Conservation (phyloP, 495 filamentous ascomycete species). For the Hyaloscypha bicolor region DNA sequence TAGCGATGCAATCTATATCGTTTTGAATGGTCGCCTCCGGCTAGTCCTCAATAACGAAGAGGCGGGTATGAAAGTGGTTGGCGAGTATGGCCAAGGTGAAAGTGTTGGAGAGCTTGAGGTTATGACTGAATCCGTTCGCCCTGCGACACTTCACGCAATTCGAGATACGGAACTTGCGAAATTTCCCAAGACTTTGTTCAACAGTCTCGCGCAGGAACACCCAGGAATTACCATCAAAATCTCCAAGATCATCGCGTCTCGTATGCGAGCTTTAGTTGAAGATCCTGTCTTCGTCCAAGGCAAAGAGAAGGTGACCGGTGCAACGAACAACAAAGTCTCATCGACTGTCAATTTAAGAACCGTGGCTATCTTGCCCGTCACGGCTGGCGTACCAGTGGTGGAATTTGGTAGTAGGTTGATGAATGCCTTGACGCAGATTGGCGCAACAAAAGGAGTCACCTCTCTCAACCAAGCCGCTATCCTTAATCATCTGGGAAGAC, state of each 20-base stretch:
- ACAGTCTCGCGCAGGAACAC: conserved; percentile 94
- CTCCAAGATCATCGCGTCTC: conserved; percentile 94
- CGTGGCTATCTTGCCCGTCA: conserved; percentile 88
- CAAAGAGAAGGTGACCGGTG: conserved; percentile 48
- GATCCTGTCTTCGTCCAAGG: conserved; percentile 69
- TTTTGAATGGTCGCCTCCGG: conserved; percentile 87
- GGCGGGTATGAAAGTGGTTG: conserved; percentile 83
- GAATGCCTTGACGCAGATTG: conserved; percentile 85
- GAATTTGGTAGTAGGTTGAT: conserved; percentile 93
- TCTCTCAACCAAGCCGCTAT: conserved; percentile 93
- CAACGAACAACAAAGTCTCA: conserved; percentile 68
- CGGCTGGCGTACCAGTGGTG: conserved; percentile 87
- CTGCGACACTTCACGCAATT: conserved; percentile 92
- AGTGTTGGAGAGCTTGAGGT: conserved; percentile 97
- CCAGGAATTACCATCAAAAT: conserved; percentile 98
- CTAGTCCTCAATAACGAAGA: conserved; percentile 76
- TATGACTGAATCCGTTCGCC: conserved; percentile 87
- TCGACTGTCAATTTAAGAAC: conserved; percentile 93
- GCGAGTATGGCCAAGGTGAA: conserved; percentile 95
- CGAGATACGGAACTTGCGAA: conserved; percentile 96
- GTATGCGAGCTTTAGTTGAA: conserved; percentile 89
- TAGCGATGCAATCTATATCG: conserved; percentile 98
- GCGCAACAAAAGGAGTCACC: conserved; percentile 84
- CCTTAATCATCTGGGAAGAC: conserved; percentile 88
- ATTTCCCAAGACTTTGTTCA: conserved; percentile 94